A percentile compares a stretch with the other conserved stretches of the same genome.
These are phyloP conservation scores for Funneliformis mosseae DNA, from an alignment of 192 early-diverging fungal genomes.

Conservation along the genomic window DNA sequence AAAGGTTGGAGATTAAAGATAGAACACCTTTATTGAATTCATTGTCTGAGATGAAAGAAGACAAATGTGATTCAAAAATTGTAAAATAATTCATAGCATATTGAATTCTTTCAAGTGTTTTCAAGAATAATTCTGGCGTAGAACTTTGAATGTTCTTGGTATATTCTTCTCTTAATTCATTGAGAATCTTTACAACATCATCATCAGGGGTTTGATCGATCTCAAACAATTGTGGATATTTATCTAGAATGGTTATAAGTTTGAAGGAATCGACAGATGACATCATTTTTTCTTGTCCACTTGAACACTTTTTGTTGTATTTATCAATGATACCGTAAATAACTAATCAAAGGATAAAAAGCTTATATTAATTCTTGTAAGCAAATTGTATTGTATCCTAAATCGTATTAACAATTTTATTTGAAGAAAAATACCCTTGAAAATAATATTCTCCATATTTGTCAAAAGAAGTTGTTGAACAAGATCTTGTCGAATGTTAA, in stretches of 20 bases:
- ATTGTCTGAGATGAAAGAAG: neutral
- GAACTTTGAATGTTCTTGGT: neutral
- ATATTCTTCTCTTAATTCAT: neutral
- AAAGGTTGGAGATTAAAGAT: no score
- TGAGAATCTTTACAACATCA: neutral
- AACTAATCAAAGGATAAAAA: neutral
- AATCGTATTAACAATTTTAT: neutral
- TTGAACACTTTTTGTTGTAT: neutral
- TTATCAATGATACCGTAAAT: neutral
- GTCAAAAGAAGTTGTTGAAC: neutral
- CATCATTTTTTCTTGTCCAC: neutral
- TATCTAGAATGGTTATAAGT: neutral
- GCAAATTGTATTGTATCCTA: neutral
- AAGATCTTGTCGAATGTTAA: neutral
- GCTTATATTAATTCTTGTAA: neutral
- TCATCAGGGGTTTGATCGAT: neutral
- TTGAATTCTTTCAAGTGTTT: neutral
- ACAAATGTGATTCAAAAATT: neutral
- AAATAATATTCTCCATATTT: neutral
- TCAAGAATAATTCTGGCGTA: neutral
- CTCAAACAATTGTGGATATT: neutral
- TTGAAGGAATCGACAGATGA: neutral
- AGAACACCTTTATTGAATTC: neutral
- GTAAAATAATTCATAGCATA: neutral
- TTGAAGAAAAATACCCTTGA: neutral